Evolutionary conservation across 768 basidiomycete genomes (phyloP), one percentile per base, ranked within the genome.

Genomic region (Rhodotorula babjevae): DNA sequence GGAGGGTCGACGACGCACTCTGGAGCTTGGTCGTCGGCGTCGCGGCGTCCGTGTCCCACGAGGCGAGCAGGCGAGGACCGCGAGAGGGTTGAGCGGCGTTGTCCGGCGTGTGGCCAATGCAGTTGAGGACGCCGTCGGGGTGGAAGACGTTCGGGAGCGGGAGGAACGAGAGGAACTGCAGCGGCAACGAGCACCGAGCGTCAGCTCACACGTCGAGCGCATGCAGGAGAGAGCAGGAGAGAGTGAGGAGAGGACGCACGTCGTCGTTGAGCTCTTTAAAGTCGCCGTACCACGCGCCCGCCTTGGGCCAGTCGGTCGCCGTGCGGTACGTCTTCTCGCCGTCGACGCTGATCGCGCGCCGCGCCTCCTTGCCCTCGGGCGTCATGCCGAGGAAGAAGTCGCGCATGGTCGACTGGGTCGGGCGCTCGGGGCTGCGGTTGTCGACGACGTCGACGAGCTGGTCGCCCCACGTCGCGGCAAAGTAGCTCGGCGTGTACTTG

Each of bases 41-140:
- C 18, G 60, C 63, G 21, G 69, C 73, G 40, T 71, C 63, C 18
- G 63, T 67, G 19, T 67, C 73, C 69, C 69, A 75, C 9, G 67
- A 62, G 31, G 53, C 42, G 11, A 12, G 42, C 10, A 31, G 29
- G 14, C 60, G 60, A 14, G 69, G 67, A 8, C 67, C 63, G 33
- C 71, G 40, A 4, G 65, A 63, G 12, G 67, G 66, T 29, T 63
- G 67, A 3, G 61, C 9, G 4, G 69, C 67, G 69, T 75, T 71
- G 27, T 27, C 21, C 11, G 73, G 73, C 8, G 73, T 50, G 63
- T 75, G 73, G 4, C 63, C 66, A 60, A 68, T 55, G 63, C 57
- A 56, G 64, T 71, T 75, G 59, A 61, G 63, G 18, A 64, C 60
- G 29, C 73, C 73, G 47, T 68, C 50, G 9, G 73, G 69, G 27